phyloP scores from a whole-genome alignment of 805 yeast genomes.

The Spathaspora gorwiae region DNA sequence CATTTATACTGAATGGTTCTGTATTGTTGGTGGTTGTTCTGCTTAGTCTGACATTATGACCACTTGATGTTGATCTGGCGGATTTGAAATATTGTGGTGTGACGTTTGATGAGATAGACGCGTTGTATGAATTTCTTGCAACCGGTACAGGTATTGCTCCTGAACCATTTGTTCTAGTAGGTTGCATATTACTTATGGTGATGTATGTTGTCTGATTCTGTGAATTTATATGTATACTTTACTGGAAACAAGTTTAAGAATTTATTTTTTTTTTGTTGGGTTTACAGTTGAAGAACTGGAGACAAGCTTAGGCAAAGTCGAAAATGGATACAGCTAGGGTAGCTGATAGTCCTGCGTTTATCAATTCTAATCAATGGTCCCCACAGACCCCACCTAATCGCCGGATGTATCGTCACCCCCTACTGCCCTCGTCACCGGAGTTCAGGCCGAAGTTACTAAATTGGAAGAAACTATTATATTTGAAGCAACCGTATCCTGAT shows the following conservation, averaged over 20 bases:
- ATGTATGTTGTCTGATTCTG: too few species aligned
- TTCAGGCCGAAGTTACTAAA: slow-evolving; percentile 19
- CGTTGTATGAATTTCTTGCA: slow-evolving; percentile 8
- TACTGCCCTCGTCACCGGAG: neutral
- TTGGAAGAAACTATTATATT: slow-evolving; percentile 86
- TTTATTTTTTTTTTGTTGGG: too few species aligned
- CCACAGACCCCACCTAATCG: neutral
- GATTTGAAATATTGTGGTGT: slow-evolving; percentile 2
- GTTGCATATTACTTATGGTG: too few species aligned
- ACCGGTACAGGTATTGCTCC: slow-evolving; percentile 3
- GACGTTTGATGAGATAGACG: slow-evolving; percentile 3
- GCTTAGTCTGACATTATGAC: neutral
- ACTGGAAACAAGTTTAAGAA: too few species aligned
- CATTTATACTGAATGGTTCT: slow-evolving; percentile 7
- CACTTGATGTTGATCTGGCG: slow-evolving; percentile 12
- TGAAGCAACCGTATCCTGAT: slow-evolving; percentile 82
- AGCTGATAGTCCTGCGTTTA: neutral
- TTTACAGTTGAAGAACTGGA: too few species aligned
- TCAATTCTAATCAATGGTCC: neutral
- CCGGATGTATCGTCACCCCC: neutral
- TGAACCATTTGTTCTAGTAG: too few species aligned
- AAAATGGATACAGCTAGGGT: neutral
- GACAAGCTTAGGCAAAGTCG: neutral
- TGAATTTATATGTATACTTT: too few species aligned
- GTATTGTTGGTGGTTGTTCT: slow-evolving; percentile 15